Conservation (phyloP, 2,329 filamentous ascomycete species). For the Arthrobotrys entomopaga region DNA sequence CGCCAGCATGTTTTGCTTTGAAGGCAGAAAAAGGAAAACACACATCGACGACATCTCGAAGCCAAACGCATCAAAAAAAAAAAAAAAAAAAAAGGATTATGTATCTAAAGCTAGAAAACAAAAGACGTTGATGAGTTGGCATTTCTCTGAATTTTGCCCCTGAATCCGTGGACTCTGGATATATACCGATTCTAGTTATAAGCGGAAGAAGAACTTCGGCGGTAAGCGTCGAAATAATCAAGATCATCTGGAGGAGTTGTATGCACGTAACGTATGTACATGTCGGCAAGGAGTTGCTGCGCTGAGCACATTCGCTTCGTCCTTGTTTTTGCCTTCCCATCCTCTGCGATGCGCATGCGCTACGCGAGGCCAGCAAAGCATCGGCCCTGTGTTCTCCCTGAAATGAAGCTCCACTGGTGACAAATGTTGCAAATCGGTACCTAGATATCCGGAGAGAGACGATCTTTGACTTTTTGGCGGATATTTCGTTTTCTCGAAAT, state of each 20-base stretch:
- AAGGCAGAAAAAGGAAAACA: neutral
- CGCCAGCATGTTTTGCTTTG: no score
- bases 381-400: neutral
- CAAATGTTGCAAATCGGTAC: neutral
- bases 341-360: no score
- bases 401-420: neutral
- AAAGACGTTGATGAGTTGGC: conserved; percentile 44
- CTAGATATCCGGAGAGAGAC: neutral
- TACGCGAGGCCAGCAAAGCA: neutral
- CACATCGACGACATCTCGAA: conserved; percentile 3
- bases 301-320: neutral
- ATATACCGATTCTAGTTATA: neutral
- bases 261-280: no score
- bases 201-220: no score
- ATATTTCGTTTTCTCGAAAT: no score
- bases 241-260: neutral
- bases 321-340: conserved; percentile 11
- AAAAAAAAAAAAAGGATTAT: no score
- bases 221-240: no score
- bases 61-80: neutral
- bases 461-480: neutral
- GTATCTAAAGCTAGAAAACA: neutral
- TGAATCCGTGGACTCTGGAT: conserved; percentile 18
- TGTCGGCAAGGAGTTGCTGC: neutral
- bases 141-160: conserved; percentile 37